Evolutionary conservation across 441 rosid genomes (phyloP).

Genomic region (Erodium chrysanthum): DNA sequence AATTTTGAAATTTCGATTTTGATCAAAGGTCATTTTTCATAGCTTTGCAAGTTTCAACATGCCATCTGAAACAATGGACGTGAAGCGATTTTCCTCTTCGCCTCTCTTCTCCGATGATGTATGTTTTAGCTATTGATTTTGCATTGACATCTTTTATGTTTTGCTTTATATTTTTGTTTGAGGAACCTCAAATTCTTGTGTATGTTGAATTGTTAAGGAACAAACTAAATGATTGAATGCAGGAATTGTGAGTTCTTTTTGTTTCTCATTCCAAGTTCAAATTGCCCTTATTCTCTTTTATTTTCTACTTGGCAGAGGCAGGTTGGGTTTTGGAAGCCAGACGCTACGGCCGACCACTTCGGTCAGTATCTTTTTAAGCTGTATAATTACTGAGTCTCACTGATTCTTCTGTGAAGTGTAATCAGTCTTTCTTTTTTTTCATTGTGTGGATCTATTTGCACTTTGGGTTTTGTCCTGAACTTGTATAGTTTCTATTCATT

Average conservation of each 20-base stretch:
- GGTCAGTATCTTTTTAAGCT: constrained; percentile 28
- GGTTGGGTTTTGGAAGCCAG: constrained; percentile 40
- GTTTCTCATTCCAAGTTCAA: neutral
- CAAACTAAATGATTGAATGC: too few species aligned
- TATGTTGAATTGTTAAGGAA: neutral
- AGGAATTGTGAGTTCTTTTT: neutral
- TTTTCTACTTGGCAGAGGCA: constrained; percentile 31
- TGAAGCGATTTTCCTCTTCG: constrained; percentile 29
- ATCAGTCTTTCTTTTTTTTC: too few species aligned
- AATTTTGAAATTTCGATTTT: neutral
- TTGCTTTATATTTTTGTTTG: too few species aligned
- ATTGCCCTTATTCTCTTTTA: constrained; percentile 8
- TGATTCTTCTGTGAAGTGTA: too few species aligned
- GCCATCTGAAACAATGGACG: constrained; percentile 34
- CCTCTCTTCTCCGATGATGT: constrained; percentile 29
- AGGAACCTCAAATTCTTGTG: neutral
- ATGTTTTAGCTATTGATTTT: constrained; percentile 26
- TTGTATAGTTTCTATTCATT: neutral
- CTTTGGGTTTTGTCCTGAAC: neutral
- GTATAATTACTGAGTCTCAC: too few species aligned
- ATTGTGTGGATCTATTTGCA: neutral
- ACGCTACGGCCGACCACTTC: constrained; percentile 25
- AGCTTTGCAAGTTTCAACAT: constrained; percentile 16
- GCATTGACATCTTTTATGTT: too few species aligned
- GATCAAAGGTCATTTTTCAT: neutral